A percentile compares a stretch with the other conserved stretches of the same genome.
Conservation (phyloP, 257 asterid species). For the Plantago major region DNA sequence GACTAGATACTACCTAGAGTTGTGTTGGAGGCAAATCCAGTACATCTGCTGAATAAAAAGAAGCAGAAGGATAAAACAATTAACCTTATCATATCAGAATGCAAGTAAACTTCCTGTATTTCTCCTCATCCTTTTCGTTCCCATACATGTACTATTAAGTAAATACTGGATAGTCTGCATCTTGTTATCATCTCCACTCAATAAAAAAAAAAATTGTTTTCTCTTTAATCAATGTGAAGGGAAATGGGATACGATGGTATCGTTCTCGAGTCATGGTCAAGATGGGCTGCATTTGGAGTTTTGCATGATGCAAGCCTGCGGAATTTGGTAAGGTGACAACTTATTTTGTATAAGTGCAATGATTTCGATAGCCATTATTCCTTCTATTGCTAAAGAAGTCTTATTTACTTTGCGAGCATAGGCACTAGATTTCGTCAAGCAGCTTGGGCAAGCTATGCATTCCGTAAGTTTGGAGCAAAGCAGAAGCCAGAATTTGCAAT, state of each 20-base stretch:
- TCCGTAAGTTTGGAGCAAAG: constrained; percentile 37
- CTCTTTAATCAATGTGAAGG: constrained; percentile 35
- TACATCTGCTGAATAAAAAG: constrained; percentile 70
- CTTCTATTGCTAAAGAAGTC: constrained; percentile 22
- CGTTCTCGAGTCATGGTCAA: constrained; percentile 95
- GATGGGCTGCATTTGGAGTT: constrained; percentile 92
- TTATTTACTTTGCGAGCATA: constrained; percentile 29
- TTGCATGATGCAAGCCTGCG: constrained; percentile 78
- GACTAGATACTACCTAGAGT: constrained; percentile 78
- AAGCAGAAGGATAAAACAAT: constrained; percentile 55
- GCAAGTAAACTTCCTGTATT: constrained; percentile 52
- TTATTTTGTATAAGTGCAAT: not conserved
- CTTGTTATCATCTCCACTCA: constrained; percentile 6
- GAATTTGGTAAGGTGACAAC: constrained; percentile 39
- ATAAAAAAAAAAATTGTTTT: constrained; percentile 14
- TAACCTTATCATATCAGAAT: constrained; percentile 62
- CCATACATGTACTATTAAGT: constrained; percentile 4
- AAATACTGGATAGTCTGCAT: not conserved
- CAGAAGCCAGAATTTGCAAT: constrained; percentile 37
- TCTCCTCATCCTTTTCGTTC: constrained; percentile 15
- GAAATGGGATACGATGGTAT: constrained; percentile 94
- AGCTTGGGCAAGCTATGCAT: constrained; percentile 90
- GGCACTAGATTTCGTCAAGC: constrained; percentile 73
- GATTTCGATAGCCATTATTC: constrained; percentile 7
- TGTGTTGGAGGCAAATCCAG: constrained; percentile 76